A percentile compares a stretch with the other conserved stretches of the same genome.
Conservation (phyloP, 2,329 filamentous ascomycete genomes). For the Fusarium incarnatum region DNA sequence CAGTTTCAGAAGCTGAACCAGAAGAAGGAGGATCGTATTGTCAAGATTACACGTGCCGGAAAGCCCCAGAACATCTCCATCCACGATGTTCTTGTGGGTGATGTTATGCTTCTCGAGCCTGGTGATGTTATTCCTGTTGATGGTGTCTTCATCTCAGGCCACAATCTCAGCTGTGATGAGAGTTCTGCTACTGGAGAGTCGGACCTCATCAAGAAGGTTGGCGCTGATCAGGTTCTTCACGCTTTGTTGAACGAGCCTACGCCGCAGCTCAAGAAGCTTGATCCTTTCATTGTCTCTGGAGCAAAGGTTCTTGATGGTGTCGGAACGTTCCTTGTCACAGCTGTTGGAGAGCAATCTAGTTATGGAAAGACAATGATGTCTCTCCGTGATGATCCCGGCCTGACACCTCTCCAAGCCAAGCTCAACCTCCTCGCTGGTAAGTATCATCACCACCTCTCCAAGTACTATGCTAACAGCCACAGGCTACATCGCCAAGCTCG, state of each 20-base stretch:
- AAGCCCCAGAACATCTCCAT: conserved; percentile 72
- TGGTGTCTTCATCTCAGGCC: conserved; percentile 71
- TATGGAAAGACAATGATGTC: conserved; percentile 68
- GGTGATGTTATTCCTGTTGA: conserved; percentile 78
- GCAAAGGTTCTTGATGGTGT: conserved; percentile 65
- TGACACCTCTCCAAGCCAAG: conserved; percentile 66
- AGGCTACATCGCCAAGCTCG: conserved; percentile 53
- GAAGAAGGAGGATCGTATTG: conserved; percentile 72
- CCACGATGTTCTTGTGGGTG: conserved; percentile 75
- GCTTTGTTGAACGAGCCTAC: conserved; percentile 59
- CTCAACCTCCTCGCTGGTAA: conserved; percentile 51
- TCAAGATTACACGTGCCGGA: conserved; percentile 75
- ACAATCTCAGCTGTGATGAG: conserved; percentile 72
- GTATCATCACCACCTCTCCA: neutral
- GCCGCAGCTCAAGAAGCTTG: conserved; percentile 62
- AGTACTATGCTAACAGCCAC: neutral
- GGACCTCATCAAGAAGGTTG: conserved; percentile 75
- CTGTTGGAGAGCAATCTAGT: conserved; percentile 64
- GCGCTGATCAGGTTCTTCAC: conserved; percentile 68
- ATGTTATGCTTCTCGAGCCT: conserved; percentile 75
- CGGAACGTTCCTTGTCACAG: conserved; percentile 66
- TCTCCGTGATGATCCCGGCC: conserved; percentile 61
- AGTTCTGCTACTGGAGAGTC: conserved; percentile 80
- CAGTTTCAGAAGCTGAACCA: conserved; percentile 72
- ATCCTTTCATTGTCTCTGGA: conserved; percentile 73